phyloP scores from a whole-genome alignment of 148 eudicot species.

The Fagopyrum esculentum region DNA sequence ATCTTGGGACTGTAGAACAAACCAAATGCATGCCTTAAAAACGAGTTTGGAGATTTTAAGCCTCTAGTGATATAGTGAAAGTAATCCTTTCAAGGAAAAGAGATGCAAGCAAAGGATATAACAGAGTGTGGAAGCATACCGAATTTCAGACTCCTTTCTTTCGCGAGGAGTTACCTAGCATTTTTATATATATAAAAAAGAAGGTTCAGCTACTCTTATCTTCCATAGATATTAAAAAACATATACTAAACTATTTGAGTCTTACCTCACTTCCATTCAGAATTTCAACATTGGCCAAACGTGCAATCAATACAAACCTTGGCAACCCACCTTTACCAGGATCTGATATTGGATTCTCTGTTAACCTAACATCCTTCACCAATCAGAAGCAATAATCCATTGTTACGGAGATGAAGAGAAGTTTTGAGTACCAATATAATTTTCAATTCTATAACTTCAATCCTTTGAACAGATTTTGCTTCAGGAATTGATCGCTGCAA shows the following conservation, averaged over 20 bases:
- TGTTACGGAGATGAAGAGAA: not conserved
- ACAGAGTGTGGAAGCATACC: constrained; percentile 36
- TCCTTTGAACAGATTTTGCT: not conserved
- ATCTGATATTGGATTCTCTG: constrained; percentile 82
- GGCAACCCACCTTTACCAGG: constrained; percentile 71
- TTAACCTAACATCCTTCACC: constrained; percentile 68
- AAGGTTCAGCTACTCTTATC: constrained; percentile 14
- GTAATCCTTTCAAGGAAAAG: not conserved
- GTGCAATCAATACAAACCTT: constrained; percentile 79
- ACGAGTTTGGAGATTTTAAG: not conserved
- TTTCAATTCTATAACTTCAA: not conserved
- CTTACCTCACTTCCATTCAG: constrained; percentile 93
- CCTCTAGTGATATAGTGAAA: not conserved
- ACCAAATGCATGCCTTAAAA: not conserved
- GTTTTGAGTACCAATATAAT: not conserved
- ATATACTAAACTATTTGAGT: not conserved
- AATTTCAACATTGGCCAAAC: constrained; percentile 59
- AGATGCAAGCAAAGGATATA: not conserved
- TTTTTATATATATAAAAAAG: constrained; percentile 12
- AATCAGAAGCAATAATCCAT: not conserved
- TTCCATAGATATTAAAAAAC: constrained; percentile 3
- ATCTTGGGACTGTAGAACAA: not conserved
- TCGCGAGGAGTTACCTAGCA: constrained; percentile 73
- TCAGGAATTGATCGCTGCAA: not conserved
- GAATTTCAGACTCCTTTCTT: constrained; percentile 89